Evolutionary conservation across 163 green algal genomes (phyloP).

Genomic region (Picocystis sp.): DNA sequence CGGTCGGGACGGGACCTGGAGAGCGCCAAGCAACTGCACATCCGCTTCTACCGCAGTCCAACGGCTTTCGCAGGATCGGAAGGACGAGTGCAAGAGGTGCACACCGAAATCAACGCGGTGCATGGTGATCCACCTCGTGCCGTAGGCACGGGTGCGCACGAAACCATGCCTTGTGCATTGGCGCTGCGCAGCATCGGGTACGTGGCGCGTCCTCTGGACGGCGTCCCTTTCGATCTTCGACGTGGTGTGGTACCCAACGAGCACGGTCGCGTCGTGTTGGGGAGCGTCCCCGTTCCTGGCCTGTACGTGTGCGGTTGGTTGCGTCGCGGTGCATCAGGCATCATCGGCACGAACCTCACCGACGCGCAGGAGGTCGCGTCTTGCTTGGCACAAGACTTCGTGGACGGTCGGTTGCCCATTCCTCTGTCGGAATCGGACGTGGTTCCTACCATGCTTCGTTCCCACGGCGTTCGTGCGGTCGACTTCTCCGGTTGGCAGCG

Average conservation of each 20-base stretch:
- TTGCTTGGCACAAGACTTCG: not conserved
- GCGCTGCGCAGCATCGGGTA: constrained; percentile 83
- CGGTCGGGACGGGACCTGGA: no score
- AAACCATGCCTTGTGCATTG: constrained; percentile 41
- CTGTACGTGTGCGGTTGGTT: constrained; percentile 78
- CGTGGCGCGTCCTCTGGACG: constrained; percentile 38
- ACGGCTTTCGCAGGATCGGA: no score
- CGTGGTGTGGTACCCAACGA: constrained; percentile 55
- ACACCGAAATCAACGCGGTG: not conserved
- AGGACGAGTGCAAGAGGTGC: no score
- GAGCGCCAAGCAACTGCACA: no score
- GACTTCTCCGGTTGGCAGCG: constrained; percentile 2
- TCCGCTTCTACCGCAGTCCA: no score
- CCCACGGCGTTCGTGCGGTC: constrained; percentile 9
- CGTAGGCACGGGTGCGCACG: constrained; percentile 30
- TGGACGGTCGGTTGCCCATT: not conserved
- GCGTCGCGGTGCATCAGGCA: constrained; percentile 68
- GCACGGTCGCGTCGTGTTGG: constrained; percentile 23
- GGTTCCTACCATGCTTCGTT: constrained; percentile 8
- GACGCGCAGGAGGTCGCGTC: not conserved
- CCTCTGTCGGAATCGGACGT: constrained; percentile 7
- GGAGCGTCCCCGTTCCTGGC: constrained; percentile 22
- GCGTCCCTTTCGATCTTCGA: constrained; percentile 56
- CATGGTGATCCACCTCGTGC: constrained; percentile 9
- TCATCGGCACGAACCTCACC: constrained; percentile 40